Evolutionary conservation across 2,329 filamentous ascomycete species (phyloP).

Genomic region (Penicillium psychrosexuale): DNA sequence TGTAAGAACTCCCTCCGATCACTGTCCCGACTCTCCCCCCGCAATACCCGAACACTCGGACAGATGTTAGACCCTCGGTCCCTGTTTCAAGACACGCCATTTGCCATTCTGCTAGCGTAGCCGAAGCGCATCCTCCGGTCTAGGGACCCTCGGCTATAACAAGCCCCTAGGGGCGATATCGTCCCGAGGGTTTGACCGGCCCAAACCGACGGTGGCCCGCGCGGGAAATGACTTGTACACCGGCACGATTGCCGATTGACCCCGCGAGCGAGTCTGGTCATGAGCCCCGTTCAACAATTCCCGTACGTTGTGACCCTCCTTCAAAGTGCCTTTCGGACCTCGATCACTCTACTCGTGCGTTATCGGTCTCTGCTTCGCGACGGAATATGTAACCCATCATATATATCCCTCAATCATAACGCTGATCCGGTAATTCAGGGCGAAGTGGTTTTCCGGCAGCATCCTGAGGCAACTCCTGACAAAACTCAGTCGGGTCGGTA

Average conservation of each 20-base stretch:
- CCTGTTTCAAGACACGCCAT: background rate
- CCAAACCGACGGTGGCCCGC: too few species aligned
- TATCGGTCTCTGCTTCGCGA: background rate
- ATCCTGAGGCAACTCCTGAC: background rate
- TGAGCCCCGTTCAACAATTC: too few species aligned
- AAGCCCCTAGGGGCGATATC: too few species aligned
- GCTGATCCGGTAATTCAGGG: background rate
- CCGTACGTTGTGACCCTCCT: too few species aligned
- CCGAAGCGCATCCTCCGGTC: too few species aligned
- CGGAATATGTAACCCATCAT: background rate
- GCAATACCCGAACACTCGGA: background rate
- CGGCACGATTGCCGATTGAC: too few species aligned
- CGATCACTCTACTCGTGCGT: too few species aligned
- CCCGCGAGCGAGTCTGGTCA: too few species aligned
- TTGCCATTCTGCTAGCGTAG: background rate
- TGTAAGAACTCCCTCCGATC: background rate
- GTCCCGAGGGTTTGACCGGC: too few species aligned
- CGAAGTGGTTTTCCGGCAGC: background rate
- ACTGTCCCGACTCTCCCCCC: background rate
- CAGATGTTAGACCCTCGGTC: constrained; percentile 1
- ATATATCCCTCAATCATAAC: background rate
- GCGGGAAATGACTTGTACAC: too few species aligned
- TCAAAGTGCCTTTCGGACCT: too few species aligned
- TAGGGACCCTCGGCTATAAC: too few species aligned
- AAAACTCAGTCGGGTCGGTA: background rate